Conservation (phyloP, 2,329 filamentous ascomycete genomes). For the Epichloe scottii region DNA sequence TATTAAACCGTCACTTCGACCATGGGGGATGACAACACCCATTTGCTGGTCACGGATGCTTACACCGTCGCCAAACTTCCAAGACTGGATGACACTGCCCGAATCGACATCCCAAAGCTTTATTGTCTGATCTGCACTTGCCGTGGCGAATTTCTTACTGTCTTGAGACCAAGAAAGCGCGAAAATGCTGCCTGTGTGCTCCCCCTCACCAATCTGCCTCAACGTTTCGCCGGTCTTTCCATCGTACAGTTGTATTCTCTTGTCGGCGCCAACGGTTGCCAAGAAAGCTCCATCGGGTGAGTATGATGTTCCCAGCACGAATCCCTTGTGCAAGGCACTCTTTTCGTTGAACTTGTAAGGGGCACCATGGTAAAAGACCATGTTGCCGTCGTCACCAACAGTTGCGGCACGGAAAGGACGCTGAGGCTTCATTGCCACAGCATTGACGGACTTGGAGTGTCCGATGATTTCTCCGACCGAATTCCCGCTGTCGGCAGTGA, state of each 20-base stretch:
- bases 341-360: conserved; percentile 96
- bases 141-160: conserved; percentile 76
- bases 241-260: conserved; percentile 86
- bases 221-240: conserved; percentile 86
- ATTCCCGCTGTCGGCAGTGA: conserved; percentile 92
- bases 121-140: conserved; percentile 87
- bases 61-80: conserved; percentile 70
- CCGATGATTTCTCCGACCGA: conserved; percentile 88
- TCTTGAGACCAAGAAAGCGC: conserved; percentile 82
- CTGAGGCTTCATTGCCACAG: conserved; percentile 79
- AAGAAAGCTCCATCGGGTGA: conserved; percentile 74
- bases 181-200: conserved; percentile 87
- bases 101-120: conserved; percentile 85
- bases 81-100: conserved; percentile 65
- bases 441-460: conserved; percentile 83
- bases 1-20: conserved; percentile 71
- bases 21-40: conserved; percentile 79
- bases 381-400: conserved; percentile 75
- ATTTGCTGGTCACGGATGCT: conserved; percentile 81
- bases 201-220: conserved; percentile 64
- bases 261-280: conserved; percentile 86
- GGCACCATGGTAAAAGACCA: conserved; percentile 87
- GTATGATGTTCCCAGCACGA: conserved; percentile 78
- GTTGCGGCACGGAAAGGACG: conserved; percentile 85
- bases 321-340: conserved; percentile 70